A percentile compares a stretch with the other conserved stretches of the same genome.
phyloP scores from a whole-genome alignment of 305 asterid species.

The Fraxinus greggii region DNA sequence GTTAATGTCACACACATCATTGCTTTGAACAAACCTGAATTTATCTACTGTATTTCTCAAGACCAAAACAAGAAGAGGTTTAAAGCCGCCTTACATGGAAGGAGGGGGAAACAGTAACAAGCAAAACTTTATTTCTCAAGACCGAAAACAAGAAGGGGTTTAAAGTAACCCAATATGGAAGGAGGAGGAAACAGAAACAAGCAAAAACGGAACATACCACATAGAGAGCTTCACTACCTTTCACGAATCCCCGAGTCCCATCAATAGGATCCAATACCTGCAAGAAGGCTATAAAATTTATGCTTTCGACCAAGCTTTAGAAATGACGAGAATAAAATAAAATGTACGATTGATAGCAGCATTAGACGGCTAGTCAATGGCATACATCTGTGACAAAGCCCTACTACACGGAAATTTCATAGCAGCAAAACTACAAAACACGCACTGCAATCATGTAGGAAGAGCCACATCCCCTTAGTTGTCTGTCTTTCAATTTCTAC shows the following conservation, averaged over 20 bases:
- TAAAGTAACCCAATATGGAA: slow-evolving; percentile 12
- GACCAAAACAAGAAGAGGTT: slow-evolving; percentile 10
- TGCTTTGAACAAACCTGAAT: slow-evolving; percentile 16
- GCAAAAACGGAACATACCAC: slow-evolving; percentile 63
- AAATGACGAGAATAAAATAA: slow-evolving; percentile 5
- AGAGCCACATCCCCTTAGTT: background rate
- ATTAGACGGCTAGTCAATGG: background rate
- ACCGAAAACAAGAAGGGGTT: slow-evolving; percentile 12
- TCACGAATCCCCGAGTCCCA: slow-evolving; percentile 92
- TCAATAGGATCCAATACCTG: slow-evolving; percentile 98
- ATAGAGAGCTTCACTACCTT: slow-evolving; percentile 83
- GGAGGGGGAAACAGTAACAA: slow-evolving; percentile 18
- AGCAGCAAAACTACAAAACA: slow-evolving; percentile 2
- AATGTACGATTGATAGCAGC: background rate
- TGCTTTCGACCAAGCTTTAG: slow-evolving; percentile 19
- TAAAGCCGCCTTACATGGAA: slow-evolving; percentile 8
- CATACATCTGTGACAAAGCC: background rate
- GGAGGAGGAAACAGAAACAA: slow-evolving; percentile 18
- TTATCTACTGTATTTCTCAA: slow-evolving; percentile 1
- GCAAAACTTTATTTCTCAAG: slow-evolving; percentile 1
- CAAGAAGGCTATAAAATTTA: slow-evolving; percentile 25
- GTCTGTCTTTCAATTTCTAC: background rate
- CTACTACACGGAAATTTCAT: background rate
- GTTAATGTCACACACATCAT: background rate
- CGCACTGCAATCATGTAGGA: background rate